These are phyloP conservation scores for Lepidium aucheri DNA, from an alignment of 345 rosid genomes.

Conservation along the genomic window DNA sequence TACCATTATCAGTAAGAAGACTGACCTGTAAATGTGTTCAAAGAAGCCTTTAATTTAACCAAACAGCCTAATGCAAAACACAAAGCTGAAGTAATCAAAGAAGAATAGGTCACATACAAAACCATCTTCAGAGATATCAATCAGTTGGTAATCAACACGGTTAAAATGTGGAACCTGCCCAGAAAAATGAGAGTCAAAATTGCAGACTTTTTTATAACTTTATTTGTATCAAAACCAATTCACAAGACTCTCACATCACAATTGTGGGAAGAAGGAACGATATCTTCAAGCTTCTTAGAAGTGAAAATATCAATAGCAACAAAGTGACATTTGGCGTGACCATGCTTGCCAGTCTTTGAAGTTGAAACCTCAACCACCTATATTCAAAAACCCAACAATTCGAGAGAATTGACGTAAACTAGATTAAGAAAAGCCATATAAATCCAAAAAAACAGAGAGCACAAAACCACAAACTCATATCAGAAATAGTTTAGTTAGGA, in stretches of 20 bases:
- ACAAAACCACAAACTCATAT: too few relatives aligned
- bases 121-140: constrained; percentile 75
- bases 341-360: constrained; percentile 80
- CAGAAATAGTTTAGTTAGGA: too few relatives aligned
- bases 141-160: constrained; percentile 61
- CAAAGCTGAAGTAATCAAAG: background rate
- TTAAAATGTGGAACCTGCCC: constrained; percentile 59
- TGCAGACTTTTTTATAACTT: background rate
- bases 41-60: background rate
- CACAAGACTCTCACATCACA: constrained; percentile 45
- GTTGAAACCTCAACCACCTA: constrained; percentile 88
- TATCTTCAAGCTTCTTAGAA: constrained; percentile 78
- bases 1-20: constrained; percentile 59
- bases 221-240: background rate
- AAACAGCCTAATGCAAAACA: background rate
- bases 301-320: constrained; percentile 80
- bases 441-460: too few relatives aligned
- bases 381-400: background rate
- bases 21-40: constrained; percentile 37
- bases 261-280: constrained; percentile 81
- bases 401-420: too few relatives aligned
- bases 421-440: too few relatives aligned
- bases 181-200: background rate
- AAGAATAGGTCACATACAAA: constrained; percentile 35
- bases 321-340: constrained; percentile 87